Base-by-base conservation (phyloP, 1,139 yeast species). In the Pichia sp. region DNA sequence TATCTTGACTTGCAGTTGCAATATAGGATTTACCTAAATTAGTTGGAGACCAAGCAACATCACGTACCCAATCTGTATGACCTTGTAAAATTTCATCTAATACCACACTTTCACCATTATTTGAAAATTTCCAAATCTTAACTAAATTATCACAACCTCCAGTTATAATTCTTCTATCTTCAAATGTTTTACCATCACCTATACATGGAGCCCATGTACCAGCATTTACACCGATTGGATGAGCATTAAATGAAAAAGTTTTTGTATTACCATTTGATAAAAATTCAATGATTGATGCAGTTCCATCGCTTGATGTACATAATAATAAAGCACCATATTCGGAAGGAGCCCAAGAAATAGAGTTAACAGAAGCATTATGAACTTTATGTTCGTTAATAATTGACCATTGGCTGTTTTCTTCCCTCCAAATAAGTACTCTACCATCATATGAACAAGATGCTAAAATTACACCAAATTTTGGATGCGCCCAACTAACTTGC, bases 401-500 rank as follows among this genome's bases (percentile, higher is more conserved):
- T 34, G 87, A 75, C 99, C 99, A 95, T 62, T 78, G 82, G 50
- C 87, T 91, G 52, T 84, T 83, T 63, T 89, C 96, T 69, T 93
- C 97, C 66, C 90, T 86, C 99, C 99, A 93, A 63, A 95, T 83
- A 58, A 91, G 73, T 11, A 89, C 98, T 65, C 85, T 86, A 52
- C 99, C 99, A 66, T 93, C 99, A 65, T 89, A 95, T 1, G 96
- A 88, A 60, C 96, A 90, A 31, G 96, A 86, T 0, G 99, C 99
- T 60, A 93, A 76, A 59, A 93, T 88, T 8, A 90, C 86, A 39
- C 99, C 99, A 66, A 93, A 93, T 69, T 93, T 93, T 44, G 99
- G 99, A 68, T 95, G 99, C 3, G 99, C 98, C 99, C 99, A 93
- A 50, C 91, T 82, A 36, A 91, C 95, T 71, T 93, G 96, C 99